Percentiles rank a stretch among this genome's conserved stretches.
phyloP scores from a whole-genome alignment of 129 eudicot species.

The Flaveria bidentis region DNA sequence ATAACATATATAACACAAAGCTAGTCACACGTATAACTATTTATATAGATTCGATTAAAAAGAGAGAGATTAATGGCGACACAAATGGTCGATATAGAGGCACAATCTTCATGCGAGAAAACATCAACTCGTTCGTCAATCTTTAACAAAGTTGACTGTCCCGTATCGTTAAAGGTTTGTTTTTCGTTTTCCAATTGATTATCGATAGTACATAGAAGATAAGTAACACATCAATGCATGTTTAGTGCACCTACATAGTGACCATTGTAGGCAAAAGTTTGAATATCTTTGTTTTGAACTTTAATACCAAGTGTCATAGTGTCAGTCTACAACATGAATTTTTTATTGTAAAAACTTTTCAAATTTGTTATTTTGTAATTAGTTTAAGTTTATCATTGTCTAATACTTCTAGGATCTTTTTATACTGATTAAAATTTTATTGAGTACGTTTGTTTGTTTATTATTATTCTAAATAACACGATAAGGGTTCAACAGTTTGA shows the following conservation, averaged over 20 bases:
- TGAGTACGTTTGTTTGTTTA: not conserved
- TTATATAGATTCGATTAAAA: not conserved
- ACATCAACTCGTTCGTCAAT: constrained; percentile 29
- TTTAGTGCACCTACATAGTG: no score
- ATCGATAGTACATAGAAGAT: not conserved
- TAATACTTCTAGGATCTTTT: no score
- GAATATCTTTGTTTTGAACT: no score
- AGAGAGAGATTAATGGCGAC: constrained; percentile 4
- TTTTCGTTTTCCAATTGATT: not conserved
- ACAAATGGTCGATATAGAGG: constrained; percentile 42
- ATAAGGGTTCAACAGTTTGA: constrained; percentile 49
- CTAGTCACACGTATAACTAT: not conserved
- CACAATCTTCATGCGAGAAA: constrained; percentile 20
- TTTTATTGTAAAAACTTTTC: no score
- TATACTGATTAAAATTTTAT: no score
- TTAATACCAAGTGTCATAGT: no score
- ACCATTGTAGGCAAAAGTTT: no score
- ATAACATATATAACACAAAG: constrained; percentile 13
- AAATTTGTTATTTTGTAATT: no score
- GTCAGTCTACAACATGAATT: no score
- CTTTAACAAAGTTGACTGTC: constrained; percentile 44
- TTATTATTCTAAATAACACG: not conserved
- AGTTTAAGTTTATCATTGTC: no score
- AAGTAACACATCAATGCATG: not conserved
- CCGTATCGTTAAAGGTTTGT: constrained; percentile 49